Evolutionary conservation across 805 yeast species (phyloP).

Genomic region (Lipomyces oligophaga): DNA sequence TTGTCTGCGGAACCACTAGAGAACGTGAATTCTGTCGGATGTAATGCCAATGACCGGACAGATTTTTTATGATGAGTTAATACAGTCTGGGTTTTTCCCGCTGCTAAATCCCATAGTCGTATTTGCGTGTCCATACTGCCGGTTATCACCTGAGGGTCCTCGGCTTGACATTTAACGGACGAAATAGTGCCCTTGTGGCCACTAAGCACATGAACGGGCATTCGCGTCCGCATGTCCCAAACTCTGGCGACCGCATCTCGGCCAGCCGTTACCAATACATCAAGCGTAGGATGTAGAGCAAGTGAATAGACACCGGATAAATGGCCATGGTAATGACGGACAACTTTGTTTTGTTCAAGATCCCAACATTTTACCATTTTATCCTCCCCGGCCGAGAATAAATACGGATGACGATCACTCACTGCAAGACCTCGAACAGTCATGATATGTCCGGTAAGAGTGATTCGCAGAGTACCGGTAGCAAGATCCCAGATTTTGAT

Average conservation of each 20-base stretch:
- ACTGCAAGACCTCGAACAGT: conserved; percentile 73
- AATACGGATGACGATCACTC: conserved; percentile 74
- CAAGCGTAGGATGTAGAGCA: conserved; percentile 82
- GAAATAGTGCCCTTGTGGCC: conserved; percentile 81
- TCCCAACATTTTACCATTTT: conserved; percentile 95
- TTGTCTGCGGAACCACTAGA: conserved; percentile 79
- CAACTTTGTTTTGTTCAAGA: conserved; percentile 73
- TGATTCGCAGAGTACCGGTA: conserved; percentile 60
- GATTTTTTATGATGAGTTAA: conserved; percentile 83
- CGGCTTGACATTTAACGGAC: conserved; percentile 59
- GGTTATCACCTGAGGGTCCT: conserved; percentile 82
- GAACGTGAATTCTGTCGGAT: conserved; percentile 68
- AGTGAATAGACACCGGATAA: conserved; percentile 81
- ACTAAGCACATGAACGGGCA: conserved; percentile 66
- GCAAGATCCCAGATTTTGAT: conserved; percentile 91
- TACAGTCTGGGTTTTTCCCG: conserved; percentile 66
- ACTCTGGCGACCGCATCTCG: conserved; percentile 80
- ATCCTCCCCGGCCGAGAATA: conserved; percentile 91
- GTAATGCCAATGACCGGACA: conserved; percentile 66
- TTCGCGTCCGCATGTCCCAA: conserved; percentile 88
- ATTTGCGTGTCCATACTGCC: conserved; percentile 83
- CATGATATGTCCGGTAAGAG: conserved; percentile 89
- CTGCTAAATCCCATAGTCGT: conserved; percentile 83
- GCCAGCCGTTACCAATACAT: conserved; percentile 80
- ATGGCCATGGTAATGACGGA: conserved; percentile 92